Percentiles rank a stretch among this genome's conserved stretches.
phyloP scores from a whole-genome alignment of 495 filamentous ascomycete genomes.

The Sporormia fimetaria region DNA sequence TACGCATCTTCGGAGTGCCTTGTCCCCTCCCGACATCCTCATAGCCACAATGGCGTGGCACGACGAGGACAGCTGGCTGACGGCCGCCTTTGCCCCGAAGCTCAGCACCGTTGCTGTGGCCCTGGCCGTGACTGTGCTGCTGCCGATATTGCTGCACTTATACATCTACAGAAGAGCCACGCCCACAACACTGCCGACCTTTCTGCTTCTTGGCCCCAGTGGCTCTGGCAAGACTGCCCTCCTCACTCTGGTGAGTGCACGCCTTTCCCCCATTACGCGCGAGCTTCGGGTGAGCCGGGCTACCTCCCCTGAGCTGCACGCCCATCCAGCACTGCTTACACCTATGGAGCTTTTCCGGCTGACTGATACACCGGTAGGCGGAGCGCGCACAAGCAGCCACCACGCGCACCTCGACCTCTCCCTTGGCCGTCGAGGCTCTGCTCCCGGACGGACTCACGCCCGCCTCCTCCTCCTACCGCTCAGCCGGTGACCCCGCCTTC shows the following conservation, averaged over 20 bases:
- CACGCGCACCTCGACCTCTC: constrained; percentile 73
- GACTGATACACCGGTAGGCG: constrained; percentile 34
- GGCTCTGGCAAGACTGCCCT: constrained; percentile 83
- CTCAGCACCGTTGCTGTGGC: constrained; percentile 48
- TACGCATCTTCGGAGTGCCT: neutral
- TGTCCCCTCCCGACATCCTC: neutral
- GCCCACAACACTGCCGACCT: constrained; percentile 60
- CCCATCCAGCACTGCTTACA: neutral
- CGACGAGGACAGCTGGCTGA: constrained; percentile 29
- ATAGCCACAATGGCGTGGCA: constrained; percentile 23
- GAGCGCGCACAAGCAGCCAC: constrained; percentile 36
- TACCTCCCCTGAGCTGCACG: neutral
- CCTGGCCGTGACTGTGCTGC: constrained; percentile 53
- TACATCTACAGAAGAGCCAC: constrained; percentile 56
- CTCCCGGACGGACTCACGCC: constrained; percentile 48
- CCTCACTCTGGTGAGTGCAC: constrained; percentile 57
- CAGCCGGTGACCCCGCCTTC: constrained; percentile 54
- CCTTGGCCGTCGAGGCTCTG: constrained; percentile 59
- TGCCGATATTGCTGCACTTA: constrained; percentile 69
- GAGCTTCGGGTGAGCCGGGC: neutral
- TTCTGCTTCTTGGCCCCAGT: constrained; percentile 75
- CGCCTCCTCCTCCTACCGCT: constrained; percentile 58
- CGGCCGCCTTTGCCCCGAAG: constrained; percentile 28
- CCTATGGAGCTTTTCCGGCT: neutral
- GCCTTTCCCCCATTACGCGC: neutral